Base-by-base conservation (phyloP, 305 asterid genomes). In the Fraxinus greggii region DNA sequence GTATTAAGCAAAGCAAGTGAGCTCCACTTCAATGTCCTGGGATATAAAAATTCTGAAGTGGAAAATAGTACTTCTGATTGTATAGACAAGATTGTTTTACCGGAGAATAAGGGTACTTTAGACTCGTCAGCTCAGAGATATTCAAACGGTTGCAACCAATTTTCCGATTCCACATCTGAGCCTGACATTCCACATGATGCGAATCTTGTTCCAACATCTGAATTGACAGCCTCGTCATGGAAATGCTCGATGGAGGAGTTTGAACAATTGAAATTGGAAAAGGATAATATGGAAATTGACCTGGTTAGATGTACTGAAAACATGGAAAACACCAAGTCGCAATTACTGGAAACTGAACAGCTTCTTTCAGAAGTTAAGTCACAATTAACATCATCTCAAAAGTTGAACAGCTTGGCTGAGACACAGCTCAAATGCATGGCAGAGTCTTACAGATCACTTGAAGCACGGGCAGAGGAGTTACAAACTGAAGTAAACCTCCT, bases 341-440 rank as follows among this genome's bases (percentile, higher is more conserved):
- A 89, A 86, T 82, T 96, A 84, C 76, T 81, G 59, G 98, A 92
- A 84, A 92, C 92, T 7, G 97, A 92, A 82, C 89, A 86, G 76
- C 92, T 90, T 85, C 88, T 94, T 17, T 90, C 95, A 32, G 99
- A 94, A 86, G 91, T 89, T 32, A 93, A 87, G 89, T 90, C 95
- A 56, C 95, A 93, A 83, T 86, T 96, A 83, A 79, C 90, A 70
- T 91, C 94, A 70, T 92, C 97, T 80, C 94, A 90, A 84, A 94
- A 89, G 86, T 87, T 90, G 82, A 93, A 93, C 86, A 88, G 97
- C 88, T 90, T 96, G 89, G 91, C 98, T 38, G 99, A 94, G 88
- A 96, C 97, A 72, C 99, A 96, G 90, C 97, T 96, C 81, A 96
- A 93, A 85, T 96, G 99, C 89, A 96, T 96, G 99, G 97, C 97